Percentiles rank a stretch among this genome's conserved stretches.
Evolutionary conservation across 2,329 filamentous ascomycete species (phyloP).

Genomic region (Coniochaeta sp.): DNA sequence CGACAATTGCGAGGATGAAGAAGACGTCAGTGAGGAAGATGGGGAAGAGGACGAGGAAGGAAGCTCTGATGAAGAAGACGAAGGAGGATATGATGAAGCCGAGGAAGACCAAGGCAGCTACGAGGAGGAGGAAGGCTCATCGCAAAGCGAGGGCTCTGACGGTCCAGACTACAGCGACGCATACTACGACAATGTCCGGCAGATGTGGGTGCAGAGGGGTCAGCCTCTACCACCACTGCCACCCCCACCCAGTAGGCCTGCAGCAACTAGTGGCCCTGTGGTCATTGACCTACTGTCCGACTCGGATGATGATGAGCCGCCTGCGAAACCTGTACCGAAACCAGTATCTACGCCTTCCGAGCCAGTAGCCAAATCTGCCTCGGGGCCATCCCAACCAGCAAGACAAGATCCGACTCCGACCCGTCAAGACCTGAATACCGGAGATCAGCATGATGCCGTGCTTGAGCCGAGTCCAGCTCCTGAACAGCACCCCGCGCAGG

Average conservation of each 20-base stretch:
- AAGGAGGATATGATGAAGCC: constrained; percentile 13
- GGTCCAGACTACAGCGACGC: neutral
- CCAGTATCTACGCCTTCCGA: neutral
- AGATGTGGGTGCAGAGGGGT: neutral
- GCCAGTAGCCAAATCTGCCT: neutral
- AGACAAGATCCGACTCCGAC: neutral
- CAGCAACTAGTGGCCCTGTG: constrained; percentile 29
- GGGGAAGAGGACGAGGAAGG: constrained; percentile 16
- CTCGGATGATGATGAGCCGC: constrained; percentile 28
- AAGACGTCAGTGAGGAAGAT: constrained; percentile 13
- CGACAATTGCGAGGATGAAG: no score
- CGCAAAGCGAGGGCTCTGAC: neutral
- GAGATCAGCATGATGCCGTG: neutral
- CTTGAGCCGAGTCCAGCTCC: neutral
- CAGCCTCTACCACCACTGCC: no score
- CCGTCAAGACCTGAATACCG: neutral
- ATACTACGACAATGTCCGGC: constrained; percentile 4
- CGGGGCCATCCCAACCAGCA: neutral
- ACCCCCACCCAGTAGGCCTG: no score
- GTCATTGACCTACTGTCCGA: constrained; percentile 42
- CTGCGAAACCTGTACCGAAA: constrained; percentile 4
- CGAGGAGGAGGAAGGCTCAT: constrained; percentile 8
- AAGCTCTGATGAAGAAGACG: constrained; percentile 16
- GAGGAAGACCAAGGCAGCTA: constrained; percentile 10
- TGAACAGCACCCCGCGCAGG: neutral